Conservation (phyloP, 192 early-diverging fungal species). For the Linnemannia schmuckeri region DNA sequence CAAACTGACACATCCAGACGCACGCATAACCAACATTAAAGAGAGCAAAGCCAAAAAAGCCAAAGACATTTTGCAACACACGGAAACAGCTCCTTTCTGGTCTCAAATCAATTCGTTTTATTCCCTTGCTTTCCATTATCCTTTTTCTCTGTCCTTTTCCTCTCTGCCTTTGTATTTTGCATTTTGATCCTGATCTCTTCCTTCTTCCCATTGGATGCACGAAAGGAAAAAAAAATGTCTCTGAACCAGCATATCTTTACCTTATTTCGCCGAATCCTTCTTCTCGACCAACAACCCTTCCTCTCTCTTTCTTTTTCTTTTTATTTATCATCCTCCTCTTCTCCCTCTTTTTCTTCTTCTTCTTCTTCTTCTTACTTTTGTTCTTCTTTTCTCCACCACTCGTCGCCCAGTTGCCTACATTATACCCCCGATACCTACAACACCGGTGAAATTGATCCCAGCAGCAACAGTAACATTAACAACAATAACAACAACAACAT, state of each 20-base stretch:
- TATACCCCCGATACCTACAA: background rate
- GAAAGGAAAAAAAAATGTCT: conserved; percentile 27
- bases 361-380: background rate
- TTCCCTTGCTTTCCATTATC: background rate
- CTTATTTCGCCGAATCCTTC: conserved; percentile 35
- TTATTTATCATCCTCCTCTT: background rate
- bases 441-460: background rate
- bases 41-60: too few relatives aligned
- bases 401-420: background rate
- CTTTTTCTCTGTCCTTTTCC: background rate
- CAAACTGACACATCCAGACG: too few relatives aligned
- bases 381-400: background rate
- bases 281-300: conserved; percentile 2
- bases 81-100: too few relatives aligned
- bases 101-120: too few relatives aligned
- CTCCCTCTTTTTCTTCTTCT: background rate
- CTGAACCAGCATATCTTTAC: conserved; percentile 11
- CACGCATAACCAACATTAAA: too few relatives aligned
- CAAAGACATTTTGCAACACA: too few relatives aligned
- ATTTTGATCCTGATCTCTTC: background rate
- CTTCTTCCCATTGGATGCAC: background rate
- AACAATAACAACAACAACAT: background rate
- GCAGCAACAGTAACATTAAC: background rate
- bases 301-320: background rate
- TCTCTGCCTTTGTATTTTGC: background rate